These are phyloP conservation scores for Mrakia blollopis DNA, from an alignment of 768 basidiomycete species.

Conservation along the genomic window DNA sequence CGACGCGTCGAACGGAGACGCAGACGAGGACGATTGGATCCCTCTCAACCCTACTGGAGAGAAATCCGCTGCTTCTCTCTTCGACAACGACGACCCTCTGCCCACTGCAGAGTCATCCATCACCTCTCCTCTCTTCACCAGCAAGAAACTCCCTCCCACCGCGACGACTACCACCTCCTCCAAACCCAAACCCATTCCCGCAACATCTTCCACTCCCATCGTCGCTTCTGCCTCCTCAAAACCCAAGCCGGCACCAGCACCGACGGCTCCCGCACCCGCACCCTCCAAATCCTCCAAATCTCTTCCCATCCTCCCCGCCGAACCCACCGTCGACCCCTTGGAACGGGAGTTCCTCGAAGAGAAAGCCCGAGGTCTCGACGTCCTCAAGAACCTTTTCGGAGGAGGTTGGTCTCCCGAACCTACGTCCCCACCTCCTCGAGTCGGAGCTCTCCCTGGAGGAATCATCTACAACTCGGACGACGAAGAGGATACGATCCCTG, in stretches of 20 bases:
- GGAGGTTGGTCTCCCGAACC: slow-evolving; percentile 17
- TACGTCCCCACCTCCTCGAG: neutral
- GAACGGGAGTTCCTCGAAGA: slow-evolving; percentile 13
- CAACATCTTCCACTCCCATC: neutral
- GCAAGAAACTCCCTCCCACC: neutral
- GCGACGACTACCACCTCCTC: neutral
- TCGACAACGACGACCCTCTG: neutral
- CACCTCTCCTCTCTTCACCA: slow-evolving; percentile 14
- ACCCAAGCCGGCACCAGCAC: neutral
- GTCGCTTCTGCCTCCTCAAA: neutral
- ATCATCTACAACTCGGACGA: slow-evolving; percentile 13
- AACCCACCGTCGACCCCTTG: slow-evolving; percentile 15
- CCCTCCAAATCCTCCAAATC: neutral
- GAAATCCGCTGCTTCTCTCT: neutral
- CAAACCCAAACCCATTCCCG: neutral
- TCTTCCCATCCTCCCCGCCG: neutral
- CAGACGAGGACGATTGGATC: slow-evolving; percentile 24
- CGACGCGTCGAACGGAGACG: slow-evolving; percentile 1
- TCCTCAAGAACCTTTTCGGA: slow-evolving; percentile 22
- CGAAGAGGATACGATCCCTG: slow-evolving; percentile 1
- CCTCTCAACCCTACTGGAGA: slow-evolving; percentile 10
- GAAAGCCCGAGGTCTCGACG: slow-evolving; percentile 20
- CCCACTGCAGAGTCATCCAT: neutral
- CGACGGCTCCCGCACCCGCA: neutral
- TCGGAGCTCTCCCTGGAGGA: slow-evolving; percentile 10